Base-by-base conservation (phyloP, 176 grass and related monocot genomes). In the Tillandsia fasciculata region DNA sequence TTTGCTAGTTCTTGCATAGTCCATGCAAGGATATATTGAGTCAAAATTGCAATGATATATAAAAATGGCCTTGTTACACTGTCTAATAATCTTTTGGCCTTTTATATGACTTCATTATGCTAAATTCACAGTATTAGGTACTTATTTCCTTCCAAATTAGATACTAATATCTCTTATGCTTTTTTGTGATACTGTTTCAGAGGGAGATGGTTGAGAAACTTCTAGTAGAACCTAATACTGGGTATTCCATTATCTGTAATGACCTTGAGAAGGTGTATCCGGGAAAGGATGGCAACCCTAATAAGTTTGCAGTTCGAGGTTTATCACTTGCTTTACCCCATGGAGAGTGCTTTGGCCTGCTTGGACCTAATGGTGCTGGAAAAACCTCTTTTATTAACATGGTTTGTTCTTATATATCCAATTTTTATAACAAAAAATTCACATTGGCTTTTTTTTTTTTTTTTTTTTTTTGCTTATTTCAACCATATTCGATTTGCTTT, bases 341-440 rank as follows among this genome's bases (percentile, higher is more conserved):
- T 29, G 75, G 75, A 24, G 75, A 77, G 50, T 77, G 75, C 56
- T 69, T 77, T 50, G 66, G 75, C 42, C 67, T 77, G 65, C 75
- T 77, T 77, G 75, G 75, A 0, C 75, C 75, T 18, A 77, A 77
- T 69, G 75, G 75, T 50, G 75, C 75, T 51, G 75, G 75, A 57
- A 77, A 77, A 69, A 69, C 75, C 54, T 48, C 75, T 4, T 69
- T 77, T 69, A 28, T 77, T 66, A 77, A 69, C 69, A 77, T 77
- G 75, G 75, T 77, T 50, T n/a, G 74, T 76, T 8, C 17, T 18
- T 18, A 9, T 15, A 61, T 2, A 18, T 18, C 12, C 56, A 61
- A 18, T 15, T 23, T 20, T 61, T 23, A 61, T 61, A 22, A 5
- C 12, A 58, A 61, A 23, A 23, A 61, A 61, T 7, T 42, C 33